Base-by-base conservation (phyloP, 345 rosid species). In the Microcos paniculata region DNA sequence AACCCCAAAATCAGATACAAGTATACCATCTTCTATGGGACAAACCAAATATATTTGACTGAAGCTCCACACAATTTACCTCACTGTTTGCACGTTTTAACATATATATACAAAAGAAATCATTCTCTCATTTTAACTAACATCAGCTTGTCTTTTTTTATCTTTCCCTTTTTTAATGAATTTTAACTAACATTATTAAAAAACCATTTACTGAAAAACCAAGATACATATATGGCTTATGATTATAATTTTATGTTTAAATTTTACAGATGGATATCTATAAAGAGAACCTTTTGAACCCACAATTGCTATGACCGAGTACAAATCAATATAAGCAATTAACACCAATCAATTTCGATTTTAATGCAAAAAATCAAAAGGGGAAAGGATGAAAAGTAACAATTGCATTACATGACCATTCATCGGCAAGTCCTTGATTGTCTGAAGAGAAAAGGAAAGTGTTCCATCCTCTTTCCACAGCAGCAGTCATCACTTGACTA, bases 391-490 rank as follows among this genome's bases (percentile, higher is more conserved):
- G 66, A 73, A 14, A 26, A 71, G 53, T 31, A 62, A 10, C 55
- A 75, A 33, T 71, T 62, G 72, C 58, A 19, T 76, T 84, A 94
- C 97, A 84, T 66, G 97, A 92, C 97, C 98, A 94, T 16, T 89
- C 89, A 59, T 35, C n/a, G 3, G 91, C 94, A 70, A 92, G 92
- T 64, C 85, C 55, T 55, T 73, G 83, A 78, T 74, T 80, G 35
- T 80, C 59, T 14, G 85, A 75, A 40, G 83, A 64, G 85, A 90
- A 92, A 51, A 92, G 1, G 84, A 94, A 88, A n/a, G 94, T 92
- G 81, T 84, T 92, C 97, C 97, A 94, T 1, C 97, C 98, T 74
- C 97, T 86, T 83, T 92, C 97, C 7, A 94, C 97, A 11, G 97
- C 90, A 78, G 86, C 83, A 15, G 92, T 87, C 95, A 92, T 91